Conservation (phyloP, 208 protist genomes). For the Leishmania lainsoni region DNA sequence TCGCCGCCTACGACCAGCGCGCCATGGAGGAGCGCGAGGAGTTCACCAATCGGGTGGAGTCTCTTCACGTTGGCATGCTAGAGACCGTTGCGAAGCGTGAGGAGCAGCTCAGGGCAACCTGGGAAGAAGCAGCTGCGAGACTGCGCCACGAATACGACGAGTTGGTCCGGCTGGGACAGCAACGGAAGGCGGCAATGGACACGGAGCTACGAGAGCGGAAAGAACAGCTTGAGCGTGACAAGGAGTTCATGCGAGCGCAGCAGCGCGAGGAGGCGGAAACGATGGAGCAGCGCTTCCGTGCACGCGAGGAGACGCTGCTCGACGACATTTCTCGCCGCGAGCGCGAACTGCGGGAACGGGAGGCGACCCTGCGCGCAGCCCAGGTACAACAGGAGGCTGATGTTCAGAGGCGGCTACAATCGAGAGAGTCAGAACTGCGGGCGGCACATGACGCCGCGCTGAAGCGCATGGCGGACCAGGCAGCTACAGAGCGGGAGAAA, state of each 20-base stretch:
- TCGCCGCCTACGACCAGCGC: conserved; percentile 45
- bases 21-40: conserved; percentile 32
- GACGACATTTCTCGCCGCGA: conserved; percentile 55
- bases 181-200: conserved; percentile 39
- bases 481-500: conserved; percentile 50
- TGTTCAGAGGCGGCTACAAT: conserved; percentile 29
- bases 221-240: conserved; percentile 48
- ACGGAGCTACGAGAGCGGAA: conserved; percentile 41
- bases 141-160: conserved; percentile 46
- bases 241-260: conserved; percentile 34
- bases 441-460: conserved; percentile 53
- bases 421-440: conserved; percentile 54
- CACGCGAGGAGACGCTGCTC: conserved; percentile 54
- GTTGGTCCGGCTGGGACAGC: conserved; percentile 25
- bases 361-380: conserved; percentile 44
- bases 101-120: conserved; percentile 38
- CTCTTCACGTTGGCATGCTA: conserved; percentile 39
- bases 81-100: conserved; percentile 43
- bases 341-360: conserved; percentile 49
- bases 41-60: conserved; percentile 33
- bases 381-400: conserved; percentile 45
- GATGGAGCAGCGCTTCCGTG: conserved; percentile 35
- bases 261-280: conserved; percentile 31
- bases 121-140: conserved; percentile 33
- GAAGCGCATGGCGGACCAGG: conserved; percentile 39